Evolutionary conservation across 257 asterid species (phyloP).

Genomic region (Solanum corneliomulleri): DNA sequence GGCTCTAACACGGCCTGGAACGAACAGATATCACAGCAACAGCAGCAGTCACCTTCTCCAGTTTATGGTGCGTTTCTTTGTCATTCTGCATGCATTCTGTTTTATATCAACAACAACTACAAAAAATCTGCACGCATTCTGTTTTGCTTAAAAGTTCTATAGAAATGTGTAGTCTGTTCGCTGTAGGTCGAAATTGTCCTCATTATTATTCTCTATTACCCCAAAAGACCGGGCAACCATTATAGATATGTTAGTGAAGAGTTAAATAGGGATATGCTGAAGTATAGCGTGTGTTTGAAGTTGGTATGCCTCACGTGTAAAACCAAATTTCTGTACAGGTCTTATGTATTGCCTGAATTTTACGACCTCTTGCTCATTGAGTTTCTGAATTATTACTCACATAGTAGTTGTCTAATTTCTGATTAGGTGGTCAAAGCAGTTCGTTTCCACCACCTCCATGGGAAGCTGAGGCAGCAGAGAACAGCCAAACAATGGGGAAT

Average conservation of each 20-base stretch:
- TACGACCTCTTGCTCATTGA: background rate
- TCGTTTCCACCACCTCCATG: constrained; percentile 91
- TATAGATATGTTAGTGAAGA: background rate
- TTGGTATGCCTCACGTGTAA: background rate
- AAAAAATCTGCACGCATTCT: background rate
- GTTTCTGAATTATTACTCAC: background rate
- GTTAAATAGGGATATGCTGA: background rate
- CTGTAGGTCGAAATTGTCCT: background rate
- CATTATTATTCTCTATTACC: background rate
- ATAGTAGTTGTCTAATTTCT: background rate
- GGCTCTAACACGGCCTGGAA: constrained; percentile 54
- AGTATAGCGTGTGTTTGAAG: background rate
- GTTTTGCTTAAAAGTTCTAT: background rate
- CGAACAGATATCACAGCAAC: constrained; percentile 50
- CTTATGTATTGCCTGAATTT: background rate
- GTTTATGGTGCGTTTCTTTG: constrained; percentile 43
- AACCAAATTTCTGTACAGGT: background rate
- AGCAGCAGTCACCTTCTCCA: constrained; percentile 72
- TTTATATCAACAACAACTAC: background rate
- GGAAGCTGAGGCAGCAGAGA: constrained; percentile 62
- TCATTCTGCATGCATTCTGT: background rate
- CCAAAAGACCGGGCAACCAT: background rate
- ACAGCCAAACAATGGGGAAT: constrained; percentile 17
- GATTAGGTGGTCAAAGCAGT: constrained; percentile 38
- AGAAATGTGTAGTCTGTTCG: background rate